phyloP scores from a whole-genome alignment of 768 basidiomycete species.

The Lactarius quietus region DNA sequence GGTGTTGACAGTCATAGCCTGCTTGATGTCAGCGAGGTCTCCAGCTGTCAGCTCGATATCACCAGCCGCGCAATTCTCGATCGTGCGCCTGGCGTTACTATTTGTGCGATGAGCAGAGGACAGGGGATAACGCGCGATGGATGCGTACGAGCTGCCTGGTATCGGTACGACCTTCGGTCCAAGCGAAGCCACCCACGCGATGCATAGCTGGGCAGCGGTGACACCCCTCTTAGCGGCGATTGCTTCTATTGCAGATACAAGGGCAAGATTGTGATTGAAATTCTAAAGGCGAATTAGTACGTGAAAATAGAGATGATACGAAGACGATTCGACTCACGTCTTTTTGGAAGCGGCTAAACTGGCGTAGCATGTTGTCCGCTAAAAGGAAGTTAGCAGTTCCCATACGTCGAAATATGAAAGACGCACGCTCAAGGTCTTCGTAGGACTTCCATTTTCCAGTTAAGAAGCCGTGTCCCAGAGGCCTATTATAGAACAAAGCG shows the following conservation, averaged over 20 bases:
- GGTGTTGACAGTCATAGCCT: constrained; percentile 31
- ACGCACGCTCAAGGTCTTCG: constrained; percentile 35
- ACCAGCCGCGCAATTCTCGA: constrained; percentile 42
- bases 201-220: constrained; percentile 38
- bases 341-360: constrained; percentile 38
- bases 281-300: constrained; percentile 27
- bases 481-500: constrained; percentile 27
- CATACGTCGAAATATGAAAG: not conserved
- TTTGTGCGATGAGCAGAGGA: not conserved
- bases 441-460: constrained; percentile 41
- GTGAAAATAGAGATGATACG: constrained; percentile 13
- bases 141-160: constrained; percentile 42
- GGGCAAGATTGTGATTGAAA: constrained; percentile 41
- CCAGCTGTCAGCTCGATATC: constrained; percentile 35
- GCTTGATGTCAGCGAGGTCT: constrained; percentile 41
- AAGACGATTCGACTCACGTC: constrained; percentile 30
- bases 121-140: not conserved
- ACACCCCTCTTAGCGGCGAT: constrained; percentile 43
- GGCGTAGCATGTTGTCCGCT: constrained; percentile 37
- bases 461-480: constrained; percentile 52
- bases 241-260: constrained; percentile 40
- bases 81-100: constrained; percentile 40
- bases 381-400: not conserved
- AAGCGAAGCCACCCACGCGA: constrained; percentile 39
- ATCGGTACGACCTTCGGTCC: constrained; percentile 43